Conservation (phyloP, 306 rosid genomes). For the Vigna hirtella region DNA sequence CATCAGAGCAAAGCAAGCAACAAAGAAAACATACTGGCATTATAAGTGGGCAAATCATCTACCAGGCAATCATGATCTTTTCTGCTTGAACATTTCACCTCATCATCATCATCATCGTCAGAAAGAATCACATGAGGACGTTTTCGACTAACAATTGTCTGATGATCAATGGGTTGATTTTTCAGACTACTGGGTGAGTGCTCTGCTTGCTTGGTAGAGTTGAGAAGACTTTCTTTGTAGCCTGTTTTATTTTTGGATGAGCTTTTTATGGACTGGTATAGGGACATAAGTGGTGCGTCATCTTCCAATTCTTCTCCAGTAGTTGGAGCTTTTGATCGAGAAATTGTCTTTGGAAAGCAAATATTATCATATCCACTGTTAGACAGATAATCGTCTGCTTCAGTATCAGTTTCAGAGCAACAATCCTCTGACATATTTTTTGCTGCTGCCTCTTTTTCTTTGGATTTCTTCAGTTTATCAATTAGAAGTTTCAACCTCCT, state of each 20-base stretch:
- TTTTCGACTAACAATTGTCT: slow-evolving; percentile 59
- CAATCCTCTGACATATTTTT: slow-evolving; percentile 53
- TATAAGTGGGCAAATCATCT: slow-evolving; percentile 58
- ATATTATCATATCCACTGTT: slow-evolving; percentile 51
- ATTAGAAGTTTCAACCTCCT: slow-evolving; percentile 81
- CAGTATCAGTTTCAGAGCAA: slow-evolving; percentile 89
- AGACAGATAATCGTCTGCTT: slow-evolving; percentile 58
- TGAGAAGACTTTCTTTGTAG: slow-evolving; percentile 45
- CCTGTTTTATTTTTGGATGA: slow-evolving; percentile 54
- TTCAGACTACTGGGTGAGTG: slow-evolving; percentile 56
- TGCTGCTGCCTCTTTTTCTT: slow-evolving; percentile 50
- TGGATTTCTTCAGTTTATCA: slow-evolving; percentile 62
- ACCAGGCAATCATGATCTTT: slow-evolving; percentile 42
- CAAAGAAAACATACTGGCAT: slow-evolving; percentile 63
- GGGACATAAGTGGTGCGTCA: slow-evolving; percentile 62
- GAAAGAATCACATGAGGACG: slow-evolving; percentile 72
- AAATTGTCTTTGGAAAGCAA: slow-evolving; percentile 52
- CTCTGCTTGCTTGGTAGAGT: slow-evolving; percentile 43
- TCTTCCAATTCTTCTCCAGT: slow-evolving; percentile 59
- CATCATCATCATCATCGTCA: slow-evolving; percentile 64
- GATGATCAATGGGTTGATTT: slow-evolving; percentile 51
- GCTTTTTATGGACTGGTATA: slow-evolving; percentile 51
- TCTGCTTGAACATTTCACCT: slow-evolving; percentile 54
- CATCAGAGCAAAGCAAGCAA: slow-evolving; percentile 46
- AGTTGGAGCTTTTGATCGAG: slow-evolving; percentile 47